Conservation (phyloP, 805 yeast species). For the Metschnikowia continentalis region DNA sequence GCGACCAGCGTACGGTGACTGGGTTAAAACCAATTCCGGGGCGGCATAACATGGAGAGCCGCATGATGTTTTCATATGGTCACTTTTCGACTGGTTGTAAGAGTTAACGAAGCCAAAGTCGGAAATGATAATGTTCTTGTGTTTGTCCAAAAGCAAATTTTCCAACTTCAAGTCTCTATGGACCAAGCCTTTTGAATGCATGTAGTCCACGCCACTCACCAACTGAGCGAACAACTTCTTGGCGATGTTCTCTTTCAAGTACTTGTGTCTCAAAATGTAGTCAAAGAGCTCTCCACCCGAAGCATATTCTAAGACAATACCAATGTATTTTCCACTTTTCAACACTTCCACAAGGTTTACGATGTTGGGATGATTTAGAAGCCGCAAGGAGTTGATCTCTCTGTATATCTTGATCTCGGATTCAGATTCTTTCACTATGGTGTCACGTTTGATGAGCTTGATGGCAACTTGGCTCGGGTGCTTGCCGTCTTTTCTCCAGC, state of each 20-base stretch:
- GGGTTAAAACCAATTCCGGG: slow-evolving; percentile 89
- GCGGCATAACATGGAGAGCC: slow-evolving; percentile 99
- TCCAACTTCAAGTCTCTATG: slow-evolving; percentile 77
- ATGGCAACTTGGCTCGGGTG: slow-evolving; percentile 87
- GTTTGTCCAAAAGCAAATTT: slow-evolving; percentile 73
- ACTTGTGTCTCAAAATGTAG: slow-evolving; percentile 80
- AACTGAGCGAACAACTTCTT: slow-evolving; percentile 88
- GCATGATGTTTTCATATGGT: slow-evolving; percentile 89
- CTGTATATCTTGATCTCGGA: slow-evolving; percentile 86
- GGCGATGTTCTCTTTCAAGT: slow-evolving; percentile 82
- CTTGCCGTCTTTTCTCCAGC: slow-evolving; percentile 86
- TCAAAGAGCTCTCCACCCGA: slow-evolving; percentile 97
- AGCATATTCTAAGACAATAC: slow-evolving; percentile 94
- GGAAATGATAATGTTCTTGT: slow-evolving; percentile 79
- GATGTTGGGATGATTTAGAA: slow-evolving; percentile 88
- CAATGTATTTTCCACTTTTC: slow-evolving; percentile 91
- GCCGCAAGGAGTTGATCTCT: slow-evolving; percentile 86
- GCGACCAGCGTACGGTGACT: slow-evolving; percentile 82
- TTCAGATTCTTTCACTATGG: slow-evolving; percentile 81
- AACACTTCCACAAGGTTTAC: slow-evolving; percentile 88
- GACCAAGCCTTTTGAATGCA: slow-evolving; percentile 76
- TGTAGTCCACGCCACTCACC: slow-evolving; percentile 87
- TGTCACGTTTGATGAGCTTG: slow-evolving; percentile 82
- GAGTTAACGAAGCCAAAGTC: slow-evolving; percentile 96
- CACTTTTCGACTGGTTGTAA: slow-evolving; percentile 53